Evolutionary conservation across 441 rosid species (phyloP).

Genomic region (Gossypium schwendimanii): DNA sequence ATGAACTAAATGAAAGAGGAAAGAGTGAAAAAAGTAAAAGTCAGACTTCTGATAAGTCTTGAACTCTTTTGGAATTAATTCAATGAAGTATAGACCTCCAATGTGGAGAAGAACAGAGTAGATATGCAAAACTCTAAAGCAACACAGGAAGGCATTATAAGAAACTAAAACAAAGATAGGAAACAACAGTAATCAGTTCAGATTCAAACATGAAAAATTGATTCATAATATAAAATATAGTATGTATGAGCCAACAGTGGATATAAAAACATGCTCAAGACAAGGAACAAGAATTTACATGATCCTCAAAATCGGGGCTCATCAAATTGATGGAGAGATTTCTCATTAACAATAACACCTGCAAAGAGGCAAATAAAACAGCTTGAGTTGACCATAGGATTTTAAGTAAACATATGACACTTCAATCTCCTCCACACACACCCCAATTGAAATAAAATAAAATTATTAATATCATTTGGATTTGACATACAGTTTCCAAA

Average conservation of each 20-base stretch:
- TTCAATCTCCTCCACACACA: background rate
- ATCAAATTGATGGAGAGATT: conserved; percentile 73
- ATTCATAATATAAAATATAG: background rate
- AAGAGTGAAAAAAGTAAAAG: background rate
- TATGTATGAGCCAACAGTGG: background rate
- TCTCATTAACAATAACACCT: conserved; percentile 84
- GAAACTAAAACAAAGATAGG: background rate
- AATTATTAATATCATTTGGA: conserved; percentile 3
- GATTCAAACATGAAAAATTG: background rate
- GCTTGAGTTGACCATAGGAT: background rate
- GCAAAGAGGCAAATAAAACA: conserved; percentile 21
- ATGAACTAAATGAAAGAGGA: background rate
- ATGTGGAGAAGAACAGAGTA: background rate
- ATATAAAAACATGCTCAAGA: background rate
- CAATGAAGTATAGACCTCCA: background rate
- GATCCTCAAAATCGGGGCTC: conserved; percentile 80
- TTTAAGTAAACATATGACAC: background rate
- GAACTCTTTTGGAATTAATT: background rate
- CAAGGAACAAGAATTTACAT: conserved; percentile 40
- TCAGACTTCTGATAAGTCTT: background rate
- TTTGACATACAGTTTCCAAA: conserved; percentile 65
- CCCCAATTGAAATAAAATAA: background rate
- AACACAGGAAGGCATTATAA: background rate
- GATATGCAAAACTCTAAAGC: background rate
- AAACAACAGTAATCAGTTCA: background rate